Conservation (phyloP, 345 rosid genomes). For the Balakata baccata region DNA sequence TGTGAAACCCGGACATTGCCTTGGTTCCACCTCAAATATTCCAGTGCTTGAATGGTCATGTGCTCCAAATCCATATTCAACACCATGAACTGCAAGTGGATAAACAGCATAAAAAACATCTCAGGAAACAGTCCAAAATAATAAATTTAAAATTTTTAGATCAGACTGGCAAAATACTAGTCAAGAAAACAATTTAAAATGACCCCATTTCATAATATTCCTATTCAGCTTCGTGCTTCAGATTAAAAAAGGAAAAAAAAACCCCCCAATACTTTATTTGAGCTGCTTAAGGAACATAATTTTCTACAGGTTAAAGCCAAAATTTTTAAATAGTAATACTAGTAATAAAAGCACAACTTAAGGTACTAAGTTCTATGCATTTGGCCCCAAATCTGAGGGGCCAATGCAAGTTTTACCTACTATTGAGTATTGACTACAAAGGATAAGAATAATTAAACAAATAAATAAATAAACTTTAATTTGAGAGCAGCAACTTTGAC, state of each 20-base stretch:
- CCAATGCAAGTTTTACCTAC: neutral
- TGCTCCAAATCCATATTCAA: constrained; percentile 95
- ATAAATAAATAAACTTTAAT: neutral
- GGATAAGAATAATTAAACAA: constrained; percentile 2
- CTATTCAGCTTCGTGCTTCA: neutral
- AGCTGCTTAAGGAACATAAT: neutral
- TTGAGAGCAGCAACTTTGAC: neutral
- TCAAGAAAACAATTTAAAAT: neutral
- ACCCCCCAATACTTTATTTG: neutral
- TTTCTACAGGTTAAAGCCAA: neutral
- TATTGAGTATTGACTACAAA: constrained; percentile 6
- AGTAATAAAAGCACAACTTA: neutral
- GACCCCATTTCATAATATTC: too few species aligned
- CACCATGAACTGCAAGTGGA: constrained; percentile 59
- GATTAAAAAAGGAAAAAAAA: neutral
- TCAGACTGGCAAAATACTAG: neutral
- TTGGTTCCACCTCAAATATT: constrained; percentile 89
- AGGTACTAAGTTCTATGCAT: neutral
- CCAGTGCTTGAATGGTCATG: constrained; percentile 78
- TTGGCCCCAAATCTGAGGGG: constrained; percentile 11
- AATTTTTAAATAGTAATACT: neutral
- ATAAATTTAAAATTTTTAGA: neutral
- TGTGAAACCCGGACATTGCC: constrained; percentile 81
- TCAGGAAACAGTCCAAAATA: neutral
- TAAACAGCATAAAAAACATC: neutral